Evolutionary conservation across 2,329 filamentous ascomycete genomes (phyloP), one percentile per base, ranked within the genome.

Genomic region (Aphanocladium album): DNA sequence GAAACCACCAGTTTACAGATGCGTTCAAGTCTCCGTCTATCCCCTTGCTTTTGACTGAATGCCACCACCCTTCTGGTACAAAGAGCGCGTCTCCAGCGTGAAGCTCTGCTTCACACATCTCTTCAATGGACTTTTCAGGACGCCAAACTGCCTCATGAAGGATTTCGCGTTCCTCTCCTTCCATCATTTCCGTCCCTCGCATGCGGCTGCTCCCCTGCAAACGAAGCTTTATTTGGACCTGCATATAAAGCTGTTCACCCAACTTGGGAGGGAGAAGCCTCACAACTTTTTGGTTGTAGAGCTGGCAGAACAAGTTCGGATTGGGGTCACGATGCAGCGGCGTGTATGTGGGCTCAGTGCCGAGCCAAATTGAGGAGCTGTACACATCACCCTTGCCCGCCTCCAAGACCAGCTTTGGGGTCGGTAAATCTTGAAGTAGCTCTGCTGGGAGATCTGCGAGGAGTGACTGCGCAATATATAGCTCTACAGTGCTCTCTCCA

Each of bases 261-360:
- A 78, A 69, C 0, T 74, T 69, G 0, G 92, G 91, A 5, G 80
- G 76, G 61, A 93, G 79, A 14, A 97, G 71, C n/a, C 92, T 81
- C 17, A 97, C 78, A 0, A 77, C 71, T 73, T 99, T 99, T 56
- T 70, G 74, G 4, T 90, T 86, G 17, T 84, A 85, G 14, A 98
- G 73, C 73, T 99, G 95, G 50, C 90, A 85, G 71, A 98, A 96
- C 0, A 97, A 68, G 70, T 99, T 99, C 0, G 91, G 91, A 68
- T 98, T 98, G 0, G 95, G 95, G 69, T 99, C 95, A 59, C 89
- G 85, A 73, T 99, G 95, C 3, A 96, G 78, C 3, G 95, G 92
- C 0, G 95, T 97, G 67, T 91, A 92, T 0, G 93, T 97, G 0
- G 91, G 91, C 43, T 91, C 86, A 16, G 88, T 79, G 1, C 95